A percentile compares a stretch with the other conserved stretches of the same genome.
Evolutionary conservation across 345 rosid genomes (phyloP).

Genomic region (Mercurialis annua): DNA sequence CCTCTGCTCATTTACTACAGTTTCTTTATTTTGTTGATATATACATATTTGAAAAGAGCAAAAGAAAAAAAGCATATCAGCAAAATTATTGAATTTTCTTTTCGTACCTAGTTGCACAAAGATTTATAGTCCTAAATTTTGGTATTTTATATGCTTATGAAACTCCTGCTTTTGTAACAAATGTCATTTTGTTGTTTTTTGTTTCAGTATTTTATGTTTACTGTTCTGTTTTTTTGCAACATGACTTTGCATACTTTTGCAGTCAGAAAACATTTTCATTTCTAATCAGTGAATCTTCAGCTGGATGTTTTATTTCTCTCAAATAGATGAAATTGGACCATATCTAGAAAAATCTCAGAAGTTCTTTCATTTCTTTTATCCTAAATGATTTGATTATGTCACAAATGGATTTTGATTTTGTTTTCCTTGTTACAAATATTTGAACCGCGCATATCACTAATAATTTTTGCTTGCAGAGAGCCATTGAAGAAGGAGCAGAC

Average conservation of each 20-base stretch:
- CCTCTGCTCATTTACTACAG: neutral
- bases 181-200: too few relatives aligned
- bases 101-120: too few relatives aligned
- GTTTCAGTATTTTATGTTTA: neutral
- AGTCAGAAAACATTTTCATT: neutral
- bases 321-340: neutral
- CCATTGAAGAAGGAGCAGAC: constrained; percentile 91
- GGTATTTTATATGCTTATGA: too few relatives aligned
- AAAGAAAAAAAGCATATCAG: too few relatives aligned
- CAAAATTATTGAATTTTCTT: too few relatives aligned
- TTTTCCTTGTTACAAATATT: neutral
- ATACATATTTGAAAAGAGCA: too few relatives aligned
- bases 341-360: neutral
- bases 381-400: too few relatives aligned
- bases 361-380: too few relatives aligned
- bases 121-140: too few relatives aligned
- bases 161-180: too few relatives aligned
- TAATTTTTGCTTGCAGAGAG: constrained; percentile 52
- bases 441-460: neutral
- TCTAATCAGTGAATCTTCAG: neutral
- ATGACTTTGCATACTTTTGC: neutral
- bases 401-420: neutral
- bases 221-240: too few relatives aligned
- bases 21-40: too few relatives aligned
- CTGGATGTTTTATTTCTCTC: neutral